A percentile compares a stretch with the other conserved stretches of the same genome.
Conservation (phyloP, 768 basidiomycete species). For the Favolaschia claudopus region DNA sequence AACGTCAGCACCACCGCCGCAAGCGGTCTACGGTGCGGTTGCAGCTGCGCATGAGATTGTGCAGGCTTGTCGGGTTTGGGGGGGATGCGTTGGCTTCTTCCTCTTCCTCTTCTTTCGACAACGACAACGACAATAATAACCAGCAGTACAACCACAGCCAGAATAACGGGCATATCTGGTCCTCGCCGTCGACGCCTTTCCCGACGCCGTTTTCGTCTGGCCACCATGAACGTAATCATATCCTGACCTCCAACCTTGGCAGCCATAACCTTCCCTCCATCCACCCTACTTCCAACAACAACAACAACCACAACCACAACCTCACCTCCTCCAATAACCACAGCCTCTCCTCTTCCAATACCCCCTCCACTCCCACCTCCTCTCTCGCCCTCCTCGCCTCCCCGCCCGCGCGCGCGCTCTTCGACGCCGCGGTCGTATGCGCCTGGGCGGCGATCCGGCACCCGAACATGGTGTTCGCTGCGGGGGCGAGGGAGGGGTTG, state of each 20-base stretch:
- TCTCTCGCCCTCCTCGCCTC: slow-evolving; percentile 62
- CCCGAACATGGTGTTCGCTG: slow-evolving; percentile 54
- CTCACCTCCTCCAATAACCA: not conserved
- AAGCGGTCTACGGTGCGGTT: slow-evolving; percentile 64
- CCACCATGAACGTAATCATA: no score
- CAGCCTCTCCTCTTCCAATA: slow-evolving; percentile 8
- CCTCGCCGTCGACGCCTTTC: not conserved
- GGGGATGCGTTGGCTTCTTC: slow-evolving; percentile 44
- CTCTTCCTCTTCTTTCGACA: slow-evolving; percentile 37
- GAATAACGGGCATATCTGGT: no score
- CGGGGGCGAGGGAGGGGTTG: slow-evolving; percentile 51
- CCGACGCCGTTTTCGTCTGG: no score
- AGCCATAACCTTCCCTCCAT: no score
- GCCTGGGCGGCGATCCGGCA: slow-evolving; percentile 68
- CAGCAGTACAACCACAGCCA: no score
- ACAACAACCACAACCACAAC: not conserved
- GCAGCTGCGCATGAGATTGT: slow-evolving; percentile 74
- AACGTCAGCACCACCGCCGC: slow-evolving; percentile 32
- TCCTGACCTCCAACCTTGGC: no score
- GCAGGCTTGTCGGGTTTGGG: slow-evolving; percentile 57
- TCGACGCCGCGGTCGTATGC: slow-evolving; percentile 72
- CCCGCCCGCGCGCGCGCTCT: slow-evolving; percentile 65
- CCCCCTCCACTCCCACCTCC: slow-evolving; percentile 31
- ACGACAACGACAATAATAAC: no score
- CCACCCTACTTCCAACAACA: no score